These are phyloP conservation scores for Pichia sp. DNA, from an alignment of 1,139 yeast genomes.

Conservation along the genomic window DNA sequence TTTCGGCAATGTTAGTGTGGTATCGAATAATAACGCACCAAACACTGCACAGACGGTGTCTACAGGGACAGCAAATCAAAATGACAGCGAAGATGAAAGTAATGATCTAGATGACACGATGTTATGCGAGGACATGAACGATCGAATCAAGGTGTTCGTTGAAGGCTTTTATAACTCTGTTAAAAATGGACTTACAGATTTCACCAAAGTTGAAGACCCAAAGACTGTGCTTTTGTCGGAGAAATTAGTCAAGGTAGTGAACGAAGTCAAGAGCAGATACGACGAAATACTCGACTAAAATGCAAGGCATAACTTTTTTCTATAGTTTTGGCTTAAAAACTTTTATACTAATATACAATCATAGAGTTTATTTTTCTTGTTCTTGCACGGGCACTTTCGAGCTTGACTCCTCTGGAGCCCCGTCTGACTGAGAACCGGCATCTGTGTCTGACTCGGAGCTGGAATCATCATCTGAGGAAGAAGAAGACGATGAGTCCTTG, in stretches of 20 bases:
- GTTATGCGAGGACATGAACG: constrained; percentile 49
- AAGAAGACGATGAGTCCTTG: background rate
- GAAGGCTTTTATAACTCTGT: constrained; percentile 52
- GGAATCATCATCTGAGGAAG: too few species aligned
- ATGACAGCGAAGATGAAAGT: constrained; percentile 5
- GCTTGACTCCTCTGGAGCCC: constrained; percentile 16
- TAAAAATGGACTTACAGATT: constrained; percentile 45
- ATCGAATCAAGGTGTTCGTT: constrained; percentile 53
- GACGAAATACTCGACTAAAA: constrained; percentile 17
- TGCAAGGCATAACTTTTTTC: background rate
- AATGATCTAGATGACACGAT: constrained; percentile 16
- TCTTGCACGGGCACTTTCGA: constrained; percentile 6
- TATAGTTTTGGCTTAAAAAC: background rate
- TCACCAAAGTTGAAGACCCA: constrained; percentile 46
- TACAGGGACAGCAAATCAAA: background rate
- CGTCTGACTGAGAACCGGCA: constrained; percentile 12
- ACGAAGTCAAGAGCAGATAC: constrained; percentile 20
- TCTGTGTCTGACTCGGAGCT: constrained; percentile 6
- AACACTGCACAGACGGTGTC: background rate
- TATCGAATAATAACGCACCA: background rate
- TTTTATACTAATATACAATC: background rate
- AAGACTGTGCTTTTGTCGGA: constrained; percentile 22
- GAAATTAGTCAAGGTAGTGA: constrained; percentile 15
- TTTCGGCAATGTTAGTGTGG: constrained; percentile 19
- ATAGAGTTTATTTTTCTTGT: background rate